These are phyloP conservation scores for Kwoniella newhampshirensis DNA, from an alignment of 768 basidiomycete species.

Conservation along the genomic window DNA sequence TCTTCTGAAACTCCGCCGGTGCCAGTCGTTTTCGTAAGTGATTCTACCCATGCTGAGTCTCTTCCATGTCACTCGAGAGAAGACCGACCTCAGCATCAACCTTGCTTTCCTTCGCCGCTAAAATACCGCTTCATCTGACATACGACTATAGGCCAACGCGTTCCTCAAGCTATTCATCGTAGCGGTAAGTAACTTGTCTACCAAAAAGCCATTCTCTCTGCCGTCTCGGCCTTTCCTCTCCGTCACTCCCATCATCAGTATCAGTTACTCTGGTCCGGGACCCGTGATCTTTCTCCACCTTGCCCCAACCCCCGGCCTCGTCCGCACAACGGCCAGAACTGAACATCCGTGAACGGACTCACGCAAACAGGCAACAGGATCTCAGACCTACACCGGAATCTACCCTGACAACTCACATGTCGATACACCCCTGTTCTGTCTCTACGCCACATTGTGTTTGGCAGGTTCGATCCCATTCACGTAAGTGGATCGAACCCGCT, in stretches of 20 bases:
- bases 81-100: no score
- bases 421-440: conserved; percentile 38
- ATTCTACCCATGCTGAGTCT: background rate
- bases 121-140: no score
- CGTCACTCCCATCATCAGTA: no score
- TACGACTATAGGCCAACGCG: conserved; percentile 32
- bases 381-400: conserved; percentile 34
- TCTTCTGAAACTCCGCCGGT: no score
- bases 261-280: no score
- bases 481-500: no score
- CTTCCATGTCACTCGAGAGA: background rate
- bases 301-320: background rate
- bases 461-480: conserved; percentile 35
- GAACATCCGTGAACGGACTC: background rate
- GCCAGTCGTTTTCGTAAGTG: conserved; percentile 25
- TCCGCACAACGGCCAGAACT: no score
- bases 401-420: conserved; percentile 20
- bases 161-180: conserved; percentile 46
- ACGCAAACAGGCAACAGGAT: conserved; percentile 37
- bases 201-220: no score
- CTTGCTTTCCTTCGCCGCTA: no score
- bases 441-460: conserved; percentile 40
- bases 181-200: conserved; percentile 32
- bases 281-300: no score
- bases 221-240: no score